phyloP scores from a whole-genome alignment of 495 filamentous ascomycete genomes.

The Lichenothelia convexa region DNA sequence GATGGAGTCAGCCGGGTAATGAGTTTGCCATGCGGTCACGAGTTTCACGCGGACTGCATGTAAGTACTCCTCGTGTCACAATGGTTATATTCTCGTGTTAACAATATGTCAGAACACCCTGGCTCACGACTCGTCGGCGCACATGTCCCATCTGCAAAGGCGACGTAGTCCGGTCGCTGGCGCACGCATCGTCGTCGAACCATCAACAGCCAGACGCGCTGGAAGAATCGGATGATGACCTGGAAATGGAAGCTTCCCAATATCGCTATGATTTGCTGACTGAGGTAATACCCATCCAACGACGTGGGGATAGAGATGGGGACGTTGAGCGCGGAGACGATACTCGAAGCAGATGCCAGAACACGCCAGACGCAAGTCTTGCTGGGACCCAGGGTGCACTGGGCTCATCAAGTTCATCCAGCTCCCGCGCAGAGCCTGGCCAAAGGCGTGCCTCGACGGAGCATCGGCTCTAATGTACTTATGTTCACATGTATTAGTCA shows the following conservation, averaged over 20 bases:
- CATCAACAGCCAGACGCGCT: constrained; percentile 22
- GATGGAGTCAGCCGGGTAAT: constrained; percentile 91
- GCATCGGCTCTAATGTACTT: too few relatives aligned
- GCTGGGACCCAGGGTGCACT: too few relatives aligned
- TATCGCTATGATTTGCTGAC: constrained; percentile 29
- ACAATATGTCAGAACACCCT: constrained; percentile 58
- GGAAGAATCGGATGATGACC: constrained; percentile 27
- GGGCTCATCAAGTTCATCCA: too few relatives aligned
- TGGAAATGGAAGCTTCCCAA: constrained; percentile 25
- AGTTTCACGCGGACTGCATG: constrained; percentile 98
- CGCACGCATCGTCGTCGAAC: constrained; percentile 25
- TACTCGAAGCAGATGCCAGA: constrained; percentile 2
- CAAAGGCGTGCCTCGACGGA: too few relatives aligned
- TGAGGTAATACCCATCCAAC: constrained; percentile 15
- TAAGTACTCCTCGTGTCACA: constrained; percentile 35
- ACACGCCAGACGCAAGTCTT: too few relatives aligned
- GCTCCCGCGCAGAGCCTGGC: too few relatives aligned
- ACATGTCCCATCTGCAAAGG: constrained; percentile 98
- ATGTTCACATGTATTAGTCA: too few relatives aligned
- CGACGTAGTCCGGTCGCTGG: constrained; percentile 62
- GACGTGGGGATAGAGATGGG: not conserved
- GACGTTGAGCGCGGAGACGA: constrained; percentile 13
- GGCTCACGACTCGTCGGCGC: constrained; percentile 82
- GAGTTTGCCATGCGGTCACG: constrained; percentile 95
- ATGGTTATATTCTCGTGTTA: not conserved